These are phyloP conservation scores for Lepidium africanum DNA, from an alignment of 345 rosid genomes.

Conservation along the genomic window DNA sequence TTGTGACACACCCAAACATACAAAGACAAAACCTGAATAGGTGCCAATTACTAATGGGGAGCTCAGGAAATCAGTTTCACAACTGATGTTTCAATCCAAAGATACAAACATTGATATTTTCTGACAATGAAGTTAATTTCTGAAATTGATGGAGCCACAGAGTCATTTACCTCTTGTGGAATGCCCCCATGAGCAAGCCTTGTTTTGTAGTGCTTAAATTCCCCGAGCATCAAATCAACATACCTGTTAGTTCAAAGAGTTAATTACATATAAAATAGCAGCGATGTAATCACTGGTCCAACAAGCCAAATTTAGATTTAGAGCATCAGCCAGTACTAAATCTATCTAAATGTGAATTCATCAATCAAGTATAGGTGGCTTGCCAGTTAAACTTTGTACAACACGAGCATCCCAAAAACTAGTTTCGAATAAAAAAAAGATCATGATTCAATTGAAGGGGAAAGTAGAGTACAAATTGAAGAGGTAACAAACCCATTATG, in stretches of 20 bases:
- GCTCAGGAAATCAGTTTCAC: background rate
- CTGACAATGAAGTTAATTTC: background rate
- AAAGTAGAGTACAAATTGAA: background rate
- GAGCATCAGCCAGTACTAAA: background rate
- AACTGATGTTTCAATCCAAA: background rate
- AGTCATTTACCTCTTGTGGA: slow-evolving; percentile 62
- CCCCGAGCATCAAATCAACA: slow-evolving; percentile 93
- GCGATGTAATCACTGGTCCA: background rate
- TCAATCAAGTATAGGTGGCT: background rate
- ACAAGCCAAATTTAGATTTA: background rate
- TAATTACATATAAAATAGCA: background rate
- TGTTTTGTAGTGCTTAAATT: slow-evolving; percentile 87
- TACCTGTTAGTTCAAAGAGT: slow-evolving; percentile 42
- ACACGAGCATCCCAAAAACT: background rate
- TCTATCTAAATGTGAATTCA: background rate
- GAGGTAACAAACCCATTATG: slow-evolving; percentile 84
- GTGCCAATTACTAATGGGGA: background rate
- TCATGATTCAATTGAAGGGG: background rate
- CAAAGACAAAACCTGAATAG: background rate
- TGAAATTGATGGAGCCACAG: background rate
- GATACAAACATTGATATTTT: background rate
- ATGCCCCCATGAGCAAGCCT: slow-evolving; percentile 93
- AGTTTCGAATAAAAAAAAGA: background rate
- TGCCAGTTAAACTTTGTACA: background rate
- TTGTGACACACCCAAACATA: background rate